Conservation (phyloP, 192 early-diverging fungal species). For the Coemansia sp. region DNA sequence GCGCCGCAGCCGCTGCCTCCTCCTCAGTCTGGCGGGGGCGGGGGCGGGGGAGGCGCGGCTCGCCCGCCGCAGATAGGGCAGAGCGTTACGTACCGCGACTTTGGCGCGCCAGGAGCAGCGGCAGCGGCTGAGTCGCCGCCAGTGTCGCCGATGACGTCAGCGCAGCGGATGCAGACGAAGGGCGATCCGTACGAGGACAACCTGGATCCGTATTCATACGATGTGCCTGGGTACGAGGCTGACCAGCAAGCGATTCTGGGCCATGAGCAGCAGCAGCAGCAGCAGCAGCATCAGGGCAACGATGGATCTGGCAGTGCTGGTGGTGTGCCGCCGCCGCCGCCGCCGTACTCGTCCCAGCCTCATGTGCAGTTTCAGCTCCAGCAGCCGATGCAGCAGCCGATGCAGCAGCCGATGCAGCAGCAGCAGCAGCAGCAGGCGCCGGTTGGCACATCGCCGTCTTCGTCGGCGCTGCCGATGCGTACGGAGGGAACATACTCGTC, state of each 20-base stretch:
- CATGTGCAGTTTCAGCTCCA: background rate
- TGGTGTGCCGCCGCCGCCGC: slow-evolving; percentile 24
- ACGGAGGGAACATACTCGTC: slow-evolving; percentile 55
- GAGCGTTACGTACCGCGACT: slow-evolving; percentile 35
- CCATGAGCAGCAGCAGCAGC: background rate
- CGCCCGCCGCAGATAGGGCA: slow-evolving; percentile 17
- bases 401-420: no score
- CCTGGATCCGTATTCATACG: slow-evolving; percentile 42
- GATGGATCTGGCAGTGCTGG: background rate
- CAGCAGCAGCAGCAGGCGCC: no score
- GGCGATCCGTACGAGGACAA: slow-evolving; percentile 6
- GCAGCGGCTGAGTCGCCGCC: background rate
- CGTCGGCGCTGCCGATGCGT: slow-evolving; percentile 19
- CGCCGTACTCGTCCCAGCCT: slow-evolving; percentile 37
- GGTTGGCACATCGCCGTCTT: background rate
- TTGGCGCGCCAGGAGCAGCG: slow-evolving; percentile 7
- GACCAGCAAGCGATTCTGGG: background rate
- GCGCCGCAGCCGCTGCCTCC: slow-evolving; percentile 1
- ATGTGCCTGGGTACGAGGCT: slow-evolving; percentile 37
- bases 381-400: no score
- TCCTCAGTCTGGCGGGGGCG: no score
- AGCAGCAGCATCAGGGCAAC: background rate
- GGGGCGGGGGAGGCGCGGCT: no score
- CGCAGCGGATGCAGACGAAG: background rate
- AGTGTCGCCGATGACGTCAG: background rate